Conservation (phyloP, 2,329 filamentous ascomycete genomes). For the Aspergillus felis region DNA sequence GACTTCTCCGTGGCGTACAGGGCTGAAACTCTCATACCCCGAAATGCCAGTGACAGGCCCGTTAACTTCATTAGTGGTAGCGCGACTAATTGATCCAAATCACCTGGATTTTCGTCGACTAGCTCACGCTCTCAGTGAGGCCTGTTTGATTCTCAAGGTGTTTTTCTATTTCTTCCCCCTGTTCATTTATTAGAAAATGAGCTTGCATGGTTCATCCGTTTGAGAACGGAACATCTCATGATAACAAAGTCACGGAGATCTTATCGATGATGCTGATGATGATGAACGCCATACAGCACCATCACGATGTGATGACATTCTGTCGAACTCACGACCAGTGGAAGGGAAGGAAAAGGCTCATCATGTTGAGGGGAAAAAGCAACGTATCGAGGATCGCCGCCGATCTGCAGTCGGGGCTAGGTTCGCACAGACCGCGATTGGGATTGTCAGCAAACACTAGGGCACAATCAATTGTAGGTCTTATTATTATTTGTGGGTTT, state of each 20-base stretch:
- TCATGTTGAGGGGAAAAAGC: neutral
- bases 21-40: neutral
- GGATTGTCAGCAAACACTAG: slow-evolving; percentile 11
- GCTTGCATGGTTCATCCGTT: neutral
- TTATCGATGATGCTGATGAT: neutral
- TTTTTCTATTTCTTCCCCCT: too few species aligned
- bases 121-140: neutral
- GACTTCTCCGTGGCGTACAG: neutral
- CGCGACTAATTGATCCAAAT: neutral
- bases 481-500: neutral
- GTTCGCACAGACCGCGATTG: slow-evolving; percentile 21
- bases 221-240: neutral
- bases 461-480: neutral
- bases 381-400: neutral
- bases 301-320: neutral
- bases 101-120: neutral
- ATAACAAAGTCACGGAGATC: neutral
- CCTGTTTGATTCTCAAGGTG: too few species aligned
- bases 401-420: slow-evolving; percentile 16
- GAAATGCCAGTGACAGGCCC: neutral
- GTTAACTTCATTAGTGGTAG: neutral
- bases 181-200: neutral
- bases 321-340: neutral
- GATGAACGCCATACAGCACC: neutral
- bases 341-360: neutral